Conservation (phyloP, 1,284 basidiomycete genomes). For the Microbotryum lychnidis-dioicae region DNA sequence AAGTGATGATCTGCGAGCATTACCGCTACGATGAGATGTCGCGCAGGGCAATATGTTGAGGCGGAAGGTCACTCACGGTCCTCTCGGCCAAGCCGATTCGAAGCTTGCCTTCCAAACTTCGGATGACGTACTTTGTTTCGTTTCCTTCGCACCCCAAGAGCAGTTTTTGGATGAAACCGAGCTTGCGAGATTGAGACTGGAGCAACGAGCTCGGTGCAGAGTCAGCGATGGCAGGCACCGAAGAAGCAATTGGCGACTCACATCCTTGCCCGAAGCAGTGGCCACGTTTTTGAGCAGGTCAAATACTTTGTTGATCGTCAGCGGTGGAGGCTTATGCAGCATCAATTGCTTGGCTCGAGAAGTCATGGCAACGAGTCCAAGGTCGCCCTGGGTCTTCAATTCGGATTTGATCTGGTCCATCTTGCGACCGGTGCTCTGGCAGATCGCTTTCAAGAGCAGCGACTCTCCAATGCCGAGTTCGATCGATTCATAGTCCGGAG, state of each 20-base stretch:
- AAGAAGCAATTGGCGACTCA: constrained; percentile 42
- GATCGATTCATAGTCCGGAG: constrained; percentile 91
- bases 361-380: constrained; percentile 88
- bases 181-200: constrained; percentile 87
- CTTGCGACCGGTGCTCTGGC: constrained; percentile 84
- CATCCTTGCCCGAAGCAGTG: constrained; percentile 68
- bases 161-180: constrained; percentile 88
- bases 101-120: constrained; percentile 92
- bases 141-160: constrained; percentile 85
- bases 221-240: constrained; percentile 1
- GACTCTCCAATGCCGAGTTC: constrained; percentile 97
- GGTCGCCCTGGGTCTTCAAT: constrained; percentile 85
- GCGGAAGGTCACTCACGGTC: constrained; percentile 48
- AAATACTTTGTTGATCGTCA: constrained; percentile 85
- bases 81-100: constrained; percentile 95
- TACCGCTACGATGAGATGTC: neutral
- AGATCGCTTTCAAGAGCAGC: constrained; percentile 89
- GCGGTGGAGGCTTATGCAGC: constrained; percentile 83
- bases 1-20: constrained; percentile 53
- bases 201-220: neutral
- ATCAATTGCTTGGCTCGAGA: constrained; percentile 92
- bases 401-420: constrained; percentile 78
- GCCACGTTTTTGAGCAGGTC: constrained; percentile 78
- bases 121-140: constrained; percentile 89
- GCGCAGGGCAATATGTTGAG: constrained; percentile 22